These are phyloP conservation scores for Penicillium alfredii DNA, from an alignment of 495 filamentous ascomycete genomes.

Conservation along the genomic window DNA sequence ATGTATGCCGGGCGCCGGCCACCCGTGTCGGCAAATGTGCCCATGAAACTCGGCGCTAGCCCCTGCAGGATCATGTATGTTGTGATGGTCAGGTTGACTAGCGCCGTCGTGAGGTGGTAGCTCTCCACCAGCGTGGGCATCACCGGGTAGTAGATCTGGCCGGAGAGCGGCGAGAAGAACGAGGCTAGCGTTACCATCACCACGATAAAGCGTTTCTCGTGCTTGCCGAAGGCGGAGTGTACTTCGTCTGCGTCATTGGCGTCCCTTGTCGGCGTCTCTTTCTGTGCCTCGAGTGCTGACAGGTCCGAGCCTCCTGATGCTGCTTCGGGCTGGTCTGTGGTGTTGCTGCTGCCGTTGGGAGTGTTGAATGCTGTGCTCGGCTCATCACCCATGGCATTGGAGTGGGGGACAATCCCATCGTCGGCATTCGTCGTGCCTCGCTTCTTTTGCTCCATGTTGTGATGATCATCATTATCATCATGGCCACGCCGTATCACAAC, in stretches of 20 bases:
- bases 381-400: too few species aligned
- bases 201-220: conserved; percentile 54
- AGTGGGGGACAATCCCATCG: too few species aligned
- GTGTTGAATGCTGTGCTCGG: too few species aligned
- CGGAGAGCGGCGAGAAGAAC: conserved; percentile 55
- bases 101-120: conserved; percentile 49
- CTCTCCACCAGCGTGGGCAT: conserved; percentile 51
- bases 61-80: conserved; percentile 61
- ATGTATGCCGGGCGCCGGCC: conserved; percentile 58
- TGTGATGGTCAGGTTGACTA: conserved; percentile 64
- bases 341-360: too few species aligned
- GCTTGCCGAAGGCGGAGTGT: conserved; percentile 51
- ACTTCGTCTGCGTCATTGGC: neutral
- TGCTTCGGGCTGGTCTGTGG: neutral
- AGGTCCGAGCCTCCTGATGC: neutral
- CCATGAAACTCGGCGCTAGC: conserved; percentile 52
- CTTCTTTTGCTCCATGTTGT: too few species aligned
- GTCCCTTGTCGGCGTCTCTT: neutral
- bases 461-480: too few species aligned
- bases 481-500: too few species aligned
- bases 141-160: conserved; percentile 69
- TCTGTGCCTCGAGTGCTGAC: conserved; percentile 4
- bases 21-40: conserved; percentile 53
- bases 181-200: conserved; percentile 47
- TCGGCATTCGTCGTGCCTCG: too few species aligned